Evolutionary conservation across 331 rosid genomes (phyloP).

Genomic region (Stylosanthes scabra): DNA sequence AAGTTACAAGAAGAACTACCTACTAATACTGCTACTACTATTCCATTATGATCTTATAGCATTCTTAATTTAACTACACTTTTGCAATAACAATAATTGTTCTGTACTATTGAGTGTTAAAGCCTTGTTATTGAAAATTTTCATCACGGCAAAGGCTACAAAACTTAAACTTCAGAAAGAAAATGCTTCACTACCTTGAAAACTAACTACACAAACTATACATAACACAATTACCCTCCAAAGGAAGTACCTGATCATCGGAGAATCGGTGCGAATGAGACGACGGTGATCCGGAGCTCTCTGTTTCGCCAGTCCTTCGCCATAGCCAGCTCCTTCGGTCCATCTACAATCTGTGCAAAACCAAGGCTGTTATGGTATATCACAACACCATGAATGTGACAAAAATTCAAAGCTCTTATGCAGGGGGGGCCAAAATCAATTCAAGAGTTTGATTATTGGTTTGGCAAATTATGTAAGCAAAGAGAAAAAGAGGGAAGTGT

Average conservation of each 20-base stretch:
- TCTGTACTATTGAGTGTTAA: constrained; percentile 9
- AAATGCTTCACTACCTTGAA: not conserved
- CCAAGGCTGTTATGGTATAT: constrained; percentile 19
- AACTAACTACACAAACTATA: constrained; percentile 8
- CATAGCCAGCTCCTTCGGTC: constrained; percentile 70
- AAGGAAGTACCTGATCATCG: constrained; percentile 59
- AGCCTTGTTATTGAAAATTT: not conserved
- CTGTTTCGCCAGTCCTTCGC: constrained; percentile 70
- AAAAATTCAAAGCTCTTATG: not conserved
- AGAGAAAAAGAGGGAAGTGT: constrained; percentile 19
- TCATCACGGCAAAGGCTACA: not conserved
- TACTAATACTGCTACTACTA: constrained; percentile 13
- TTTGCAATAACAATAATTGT: not conserved
- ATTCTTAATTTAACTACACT: constrained; percentile 1
- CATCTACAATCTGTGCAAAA: constrained; percentile 47
- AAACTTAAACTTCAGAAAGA: not conserved
- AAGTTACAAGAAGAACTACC: not conserved
- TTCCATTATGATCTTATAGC: constrained; percentile 1
- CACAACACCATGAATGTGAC: constrained; percentile 1
- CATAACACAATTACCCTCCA: not conserved
- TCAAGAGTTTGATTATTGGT: too few species aligned
- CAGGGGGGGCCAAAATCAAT: not conserved
- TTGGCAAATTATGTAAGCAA: constrained; percentile 37
- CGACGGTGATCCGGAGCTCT: constrained; percentile 68
- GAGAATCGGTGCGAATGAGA: constrained; percentile 69